Evolutionary conservation across 1,139 yeast genomes (phyloP).

Genomic region (Hansenula anomala): DNA sequence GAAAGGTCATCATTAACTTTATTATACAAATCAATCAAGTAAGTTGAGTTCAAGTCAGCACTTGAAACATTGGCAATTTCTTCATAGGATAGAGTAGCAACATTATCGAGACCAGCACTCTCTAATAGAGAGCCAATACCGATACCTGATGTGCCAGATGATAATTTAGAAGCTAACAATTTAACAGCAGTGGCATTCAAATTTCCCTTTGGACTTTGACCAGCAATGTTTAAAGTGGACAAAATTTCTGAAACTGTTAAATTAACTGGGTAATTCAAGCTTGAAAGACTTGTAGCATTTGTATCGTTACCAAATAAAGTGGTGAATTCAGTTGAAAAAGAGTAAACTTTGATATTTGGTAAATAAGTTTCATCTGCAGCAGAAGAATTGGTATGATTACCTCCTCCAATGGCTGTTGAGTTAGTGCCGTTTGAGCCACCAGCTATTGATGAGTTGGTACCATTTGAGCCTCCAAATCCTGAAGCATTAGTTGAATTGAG

Average conservation of each 20-base stretch:
- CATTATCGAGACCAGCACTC: background rate
- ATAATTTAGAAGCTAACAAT: background rate
- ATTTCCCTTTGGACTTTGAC: background rate
- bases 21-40: background rate
- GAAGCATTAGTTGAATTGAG: too few species aligned
- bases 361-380: slow-evolving; percentile 1
- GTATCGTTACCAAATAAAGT: slow-evolving; percentile 6
- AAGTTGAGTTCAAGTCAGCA: slow-evolving; percentile 3
- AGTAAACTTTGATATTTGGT: slow-evolving; percentile 8
- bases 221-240: background rate
- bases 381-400: too few species aligned
- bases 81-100: background rate
- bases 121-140: background rate
- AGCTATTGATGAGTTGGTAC: slow-evolving; percentile 4
- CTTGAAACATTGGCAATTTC: background rate
- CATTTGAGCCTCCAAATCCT: too few species aligned
- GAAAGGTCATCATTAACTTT: slow-evolving; percentile 2
- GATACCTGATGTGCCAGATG: background rate
- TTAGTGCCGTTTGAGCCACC: background rate
- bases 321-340: slow-evolving; percentile 13
- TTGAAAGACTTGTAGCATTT: background rate
- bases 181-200: slow-evolving; percentile 1
- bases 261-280: background rate
- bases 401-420: too few species aligned
- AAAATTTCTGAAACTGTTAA: slow-evolving; percentile 1